Base-by-base conservation (phyloP, 768 basidiomycete genomes). In the Gelatoporia subvermispora region DNA sequence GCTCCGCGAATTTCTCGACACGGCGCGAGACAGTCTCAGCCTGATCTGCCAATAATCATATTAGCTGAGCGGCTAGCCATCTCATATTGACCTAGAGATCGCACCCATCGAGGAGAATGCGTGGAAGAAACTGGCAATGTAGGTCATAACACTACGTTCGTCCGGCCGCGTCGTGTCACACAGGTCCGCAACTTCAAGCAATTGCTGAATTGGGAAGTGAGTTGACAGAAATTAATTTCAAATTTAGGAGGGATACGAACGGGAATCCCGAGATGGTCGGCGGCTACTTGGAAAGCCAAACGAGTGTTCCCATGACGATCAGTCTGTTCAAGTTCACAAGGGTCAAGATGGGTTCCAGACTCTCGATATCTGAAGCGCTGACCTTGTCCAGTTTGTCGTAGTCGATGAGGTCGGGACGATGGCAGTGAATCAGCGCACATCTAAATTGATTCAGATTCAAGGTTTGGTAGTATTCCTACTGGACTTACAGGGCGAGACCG, bases 121-220 rank as follows among this genome's bases (percentile, higher is more conserved):
- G 63, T 98, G 96, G 75, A 99, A 99, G 69, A 78, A 98, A 58
- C 90, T 90, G 28, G 96, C 96, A 40, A 99, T 87, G 57, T 97
- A 98, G 4, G 93, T 97, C 92, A 97, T 97, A 10, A 97, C 90
- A 66, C 88, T 92, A 34, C 93, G 84, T 68, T 99, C 96, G 65
- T 99, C 96, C 0, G 95, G 95, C 41, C 77, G 79, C n/a, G 72
- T 72, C 0, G 84, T 80, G 60, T 93, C 92, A 56, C 92, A 94
- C 24, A 99, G 67, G 72, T 99, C 96, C 47, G 92, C 86, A 0
- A 98, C 95, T 75, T 99, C 96, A 17, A 99, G 78, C 3, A 99
- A 72, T 85, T 89, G 91, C 92, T 96, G 23, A 35, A 40, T 24
- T 16, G 18, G 17, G 18, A 16, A n/a, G 34, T 47, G 17, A 55